Evolutionary conservation across 1,284 basidiomycete species (phyloP), one percentile per base, ranked within the genome.

Genomic region (Meira nashicola): DNA sequence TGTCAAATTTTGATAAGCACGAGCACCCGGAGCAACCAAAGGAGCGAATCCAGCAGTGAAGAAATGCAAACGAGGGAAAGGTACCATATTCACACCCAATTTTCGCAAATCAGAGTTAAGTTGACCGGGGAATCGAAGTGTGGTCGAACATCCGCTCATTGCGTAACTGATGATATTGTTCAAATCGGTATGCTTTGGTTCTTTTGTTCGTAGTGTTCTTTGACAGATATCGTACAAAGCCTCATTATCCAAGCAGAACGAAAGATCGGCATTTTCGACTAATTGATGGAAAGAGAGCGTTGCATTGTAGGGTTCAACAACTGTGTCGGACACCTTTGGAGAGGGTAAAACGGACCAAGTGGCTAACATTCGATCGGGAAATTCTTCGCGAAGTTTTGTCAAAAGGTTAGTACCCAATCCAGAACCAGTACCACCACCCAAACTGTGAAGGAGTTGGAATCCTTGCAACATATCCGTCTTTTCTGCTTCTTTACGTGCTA

Each of bases 221-320:
- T 85, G 83, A 59, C 86, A 86, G 68, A 95, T 92, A 65, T 93
- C 87, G 77, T 93, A 92, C 83, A 95, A 80, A 4, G 92, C 92
- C 80, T 96, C 92, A 79, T 97, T 97, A 80, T 96, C 89, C 56
- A 95, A 86, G 78, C 89, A 90, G 70, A 94, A 86, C 3, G 90
- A 89, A 63, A 94, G 81, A 80, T 96, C 93, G 58, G 88, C 86
- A 79, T 89, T 78, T 62, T 96, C 92, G 14, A 94, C 85, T 19
- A 96, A 85, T 80, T 94, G 92, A 80, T 96, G 89, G 52, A 91
- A 82, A 1, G 92, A 91, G 12, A 97, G 84, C 53, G 92, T 83
- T 2, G 91, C 86, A 78, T 96, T 96, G 80, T 96, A 95, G 0
- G 89, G 89, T 86, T 96, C 93, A 39, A 96, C 91, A 57, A 96